Evolutionary conservation across 1,284 basidiomycete genomes (phyloP), one percentile per base, ranked within the genome.

Genomic region (Trametes sp.): DNA sequence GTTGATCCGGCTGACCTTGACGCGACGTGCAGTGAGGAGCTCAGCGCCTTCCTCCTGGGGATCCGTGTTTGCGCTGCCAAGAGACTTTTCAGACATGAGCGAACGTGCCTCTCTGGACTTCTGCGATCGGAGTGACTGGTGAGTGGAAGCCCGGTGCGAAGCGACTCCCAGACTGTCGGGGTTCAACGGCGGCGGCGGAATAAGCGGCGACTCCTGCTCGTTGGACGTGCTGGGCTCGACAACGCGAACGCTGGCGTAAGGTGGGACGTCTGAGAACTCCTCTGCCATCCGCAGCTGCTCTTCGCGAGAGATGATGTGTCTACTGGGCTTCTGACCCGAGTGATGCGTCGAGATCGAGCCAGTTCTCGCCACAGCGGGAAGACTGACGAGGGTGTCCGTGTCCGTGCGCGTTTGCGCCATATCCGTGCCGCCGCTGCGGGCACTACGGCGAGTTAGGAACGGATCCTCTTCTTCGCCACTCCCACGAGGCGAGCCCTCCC

Each of bases 391-490:
- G 3, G 71, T 74, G 46, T 72, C 71, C 4, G 71, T 70, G 41
- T 69, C 73, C 9, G 70, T 70, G 41, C 72, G 73, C 4, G 72
- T 69, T 41, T 75, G 73, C 6, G 59, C 63, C 67, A 70, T 71
- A 21, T 74, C 73, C 2, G 72, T 68, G 2, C 65, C 59, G 21
- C 59, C 73, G 48, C 68, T 69, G 42, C 59, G 69, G 10, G 72
- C 28, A 42, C 70, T 72, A 6, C 68, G 65, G n/a, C 73, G 55
- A 5, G 71, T 73, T 3, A 90, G 77, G 78, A 90, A 88, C 0
- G 88, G 80, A 67, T 89, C 87, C 2, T 74, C 77, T 73, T 90
- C 88, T 70, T 88, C 88, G 8, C 88, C 89, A 57, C 86, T 89
- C 28, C 82, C 81, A 14, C 87, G 79, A 1, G 88, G 87, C 21